These are phyloP conservation scores for Ceratobasidium sp. DNA, from an alignment of 1,284 basidiomycete genomes.

Conservation along the genomic window DNA sequence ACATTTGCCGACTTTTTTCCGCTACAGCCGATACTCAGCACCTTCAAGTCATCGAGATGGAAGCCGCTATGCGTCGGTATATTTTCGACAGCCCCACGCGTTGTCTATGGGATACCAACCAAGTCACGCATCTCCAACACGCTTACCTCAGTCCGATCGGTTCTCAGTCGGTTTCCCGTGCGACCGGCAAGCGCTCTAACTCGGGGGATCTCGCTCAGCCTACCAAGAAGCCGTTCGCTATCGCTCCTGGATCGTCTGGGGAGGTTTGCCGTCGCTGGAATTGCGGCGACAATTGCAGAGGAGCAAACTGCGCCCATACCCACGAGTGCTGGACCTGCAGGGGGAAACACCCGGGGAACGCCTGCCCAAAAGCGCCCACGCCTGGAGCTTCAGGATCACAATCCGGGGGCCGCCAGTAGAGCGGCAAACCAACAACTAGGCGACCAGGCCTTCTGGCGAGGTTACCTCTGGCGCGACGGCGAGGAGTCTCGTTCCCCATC, in stretches of 20 bases:
- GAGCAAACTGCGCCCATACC: no score
- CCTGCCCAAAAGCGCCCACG: neutral
- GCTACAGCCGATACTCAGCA: neutral
- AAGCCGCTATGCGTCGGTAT: neutral
- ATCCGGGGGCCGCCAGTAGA: slow-evolving; percentile 1
- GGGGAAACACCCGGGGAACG: neutral
- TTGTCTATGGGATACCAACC: no score
- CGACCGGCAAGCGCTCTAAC: neutral
- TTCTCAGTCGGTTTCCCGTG: neutral
- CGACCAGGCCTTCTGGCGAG: slow-evolving; percentile 11
- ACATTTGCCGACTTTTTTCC: neutral
- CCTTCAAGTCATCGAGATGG: neutral
- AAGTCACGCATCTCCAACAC: neutral
- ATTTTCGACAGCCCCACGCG: no score
- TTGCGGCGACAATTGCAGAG: neutral
- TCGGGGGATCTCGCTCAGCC: neutral
- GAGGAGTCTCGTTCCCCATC: slow-evolving; percentile 8
- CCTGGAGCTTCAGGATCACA: no score
- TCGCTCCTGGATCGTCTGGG: neutral
- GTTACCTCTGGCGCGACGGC: slow-evolving; percentile 21
- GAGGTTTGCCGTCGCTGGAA: neutral
- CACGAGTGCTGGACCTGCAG: neutral
- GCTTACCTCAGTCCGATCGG: neutral
- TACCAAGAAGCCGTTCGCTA: neutral
- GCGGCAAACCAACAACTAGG: neutral